phyloP scores from a whole-genome alignment of 257 asterid species.

The Plantago elongata region DNA sequence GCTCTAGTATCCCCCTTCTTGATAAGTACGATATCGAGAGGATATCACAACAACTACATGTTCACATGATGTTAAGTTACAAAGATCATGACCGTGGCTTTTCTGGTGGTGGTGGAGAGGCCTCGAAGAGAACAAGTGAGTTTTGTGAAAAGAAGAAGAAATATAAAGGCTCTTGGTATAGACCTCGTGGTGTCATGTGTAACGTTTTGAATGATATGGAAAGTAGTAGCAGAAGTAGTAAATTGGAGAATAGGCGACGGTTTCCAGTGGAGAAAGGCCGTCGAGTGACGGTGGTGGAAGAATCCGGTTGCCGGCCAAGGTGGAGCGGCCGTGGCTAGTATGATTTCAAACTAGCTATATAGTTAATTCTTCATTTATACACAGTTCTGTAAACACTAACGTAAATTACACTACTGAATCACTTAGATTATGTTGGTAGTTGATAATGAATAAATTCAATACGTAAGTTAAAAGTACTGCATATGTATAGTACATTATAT shows the following conservation, averaged over 20 bases:
- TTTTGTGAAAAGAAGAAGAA: constrained; percentile 8
- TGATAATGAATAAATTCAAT: too few relatives aligned
- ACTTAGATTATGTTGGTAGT: too few relatives aligned
- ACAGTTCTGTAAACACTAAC: too few relatives aligned
- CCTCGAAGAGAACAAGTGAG: constrained; percentile 8
- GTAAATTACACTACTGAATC: too few relatives aligned
- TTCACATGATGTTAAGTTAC: constrained; percentile 37
- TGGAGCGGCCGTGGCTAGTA: constrained; percentile 10
- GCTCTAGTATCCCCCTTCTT: constrained; percentile 41
- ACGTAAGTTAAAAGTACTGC: too few relatives aligned
- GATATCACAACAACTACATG: constrained; percentile 49
- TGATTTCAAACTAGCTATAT: too few relatives aligned
- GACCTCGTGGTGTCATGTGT: constrained; percentile 28
- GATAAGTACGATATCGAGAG: constrained; percentile 56
- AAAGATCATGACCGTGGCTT: constrained; percentile 7
- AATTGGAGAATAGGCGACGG: constrained; percentile 3
- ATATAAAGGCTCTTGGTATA: constrained; percentile 28
- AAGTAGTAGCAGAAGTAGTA: not conserved
- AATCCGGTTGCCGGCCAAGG: constrained; percentile 21
- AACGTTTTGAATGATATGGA: constrained; percentile 34
- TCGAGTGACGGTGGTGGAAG: constrained; percentile 24
- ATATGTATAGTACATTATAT: too few relatives aligned
- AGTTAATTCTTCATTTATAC: too few relatives aligned
- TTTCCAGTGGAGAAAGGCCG: constrained; percentile 12
- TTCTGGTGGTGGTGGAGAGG: constrained; percentile 11